Percentiles rank a stretch among this genome's conserved stretches.
Evolutionary conservation across 2,329 filamentous ascomycete genomes (phyloP).

Genomic region (Neocatenulostroma microsporum): DNA sequence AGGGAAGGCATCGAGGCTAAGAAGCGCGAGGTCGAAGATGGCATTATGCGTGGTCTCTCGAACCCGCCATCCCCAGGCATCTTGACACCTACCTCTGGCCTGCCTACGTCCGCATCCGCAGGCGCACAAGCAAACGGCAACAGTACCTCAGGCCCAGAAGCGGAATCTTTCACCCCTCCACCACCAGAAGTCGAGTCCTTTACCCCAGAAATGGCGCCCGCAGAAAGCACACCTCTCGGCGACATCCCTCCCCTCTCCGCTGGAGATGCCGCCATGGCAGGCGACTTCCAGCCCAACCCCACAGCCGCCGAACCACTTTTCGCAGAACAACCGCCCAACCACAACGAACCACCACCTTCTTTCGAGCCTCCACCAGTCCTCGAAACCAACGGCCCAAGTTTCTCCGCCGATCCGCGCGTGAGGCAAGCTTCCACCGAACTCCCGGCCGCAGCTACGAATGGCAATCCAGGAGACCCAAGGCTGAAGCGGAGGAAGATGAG

Average conservation of each 20-base stretch:
- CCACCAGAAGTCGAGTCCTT: constrained; percentile 78
- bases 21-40: constrained; percentile 82
- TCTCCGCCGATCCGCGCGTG: constrained; percentile 9
- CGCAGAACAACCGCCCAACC: constrained; percentile 30
- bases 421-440: constrained; percentile 21
- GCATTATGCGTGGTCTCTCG: constrained; percentile 76
- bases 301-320: constrained; percentile 31
- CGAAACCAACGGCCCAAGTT: constrained; percentile 5
- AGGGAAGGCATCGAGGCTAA: constrained; percentile 68
- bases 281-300: not conserved
- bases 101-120: not conserved
- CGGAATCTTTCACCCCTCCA: constrained; percentile 49
- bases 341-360: constrained; percentile 21
- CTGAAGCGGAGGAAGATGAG: constrained; percentile 31
- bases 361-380: constrained; percentile 11
- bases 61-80: constrained; percentile 46
- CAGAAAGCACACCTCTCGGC: constrained; percentile 4
- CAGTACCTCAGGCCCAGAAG: constrained; percentile 30
- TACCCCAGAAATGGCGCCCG: constrained; percentile 50
- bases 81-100: constrained; percentile 29
- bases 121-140: constrained; percentile 4
- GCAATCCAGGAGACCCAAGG: constrained; percentile 23
- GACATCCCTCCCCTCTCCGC: constrained; percentile 7
- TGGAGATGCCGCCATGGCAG: too few relatives aligned
- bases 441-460: constrained; percentile 7